Base-by-base conservation (phyloP, 768 basidiomycete genomes). In the Suillus plorans region DNA sequence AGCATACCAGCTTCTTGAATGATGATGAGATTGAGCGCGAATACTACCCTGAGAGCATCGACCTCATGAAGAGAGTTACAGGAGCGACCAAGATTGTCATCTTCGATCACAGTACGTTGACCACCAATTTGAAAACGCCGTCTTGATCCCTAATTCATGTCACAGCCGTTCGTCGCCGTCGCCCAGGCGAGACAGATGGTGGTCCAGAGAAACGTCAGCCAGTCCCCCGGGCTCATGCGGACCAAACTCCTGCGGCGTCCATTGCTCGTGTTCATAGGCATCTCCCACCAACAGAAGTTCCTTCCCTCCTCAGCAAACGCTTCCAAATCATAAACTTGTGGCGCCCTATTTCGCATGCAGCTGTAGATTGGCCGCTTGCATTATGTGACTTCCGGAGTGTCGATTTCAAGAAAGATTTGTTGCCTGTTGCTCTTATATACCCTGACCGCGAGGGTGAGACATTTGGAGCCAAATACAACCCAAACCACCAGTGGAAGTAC, bases 321-420 rank as follows among this genome's bases (percentile, higher is more conserved):
- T 85, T 82, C 72, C 83, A 84, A 67, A 81, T 85, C 66, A 78
- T 85, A 66, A 85, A 85, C 71, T 71, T 86, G 63, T 86, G 85
- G 85, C 79, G 84, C 25, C 84, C 84, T 1, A 83, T 85, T 69
- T 69, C 74, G 20, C 73, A 81, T 64, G 67, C 77, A 2, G 83
- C 82, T 3, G 69, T 71, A n/a, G 85, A 85, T 64, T 82, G 78
- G 75, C 84, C 83, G 6, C 78, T 86, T 44, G 79, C 80, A 13
- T 73, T 83, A 0, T 82, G 82, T 68, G 85, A 86, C 72, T 84
- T 73, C 69, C 76, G 79, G 14, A 80, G 75, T 63, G 72, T 84
- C 8, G 76, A 84, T 66, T 57, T 64, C 1, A 65, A 72, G 61
- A 72, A 71, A 31, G 82, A 84, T 64, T 68, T 85, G 14, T 53